Percentiles rank a stretch among this genome's conserved stretches.
These are phyloP conservation scores for Piromyces finnis DNA, from an alignment of 192 early-diverging fungal species.

Conservation along the genomic window DNA sequence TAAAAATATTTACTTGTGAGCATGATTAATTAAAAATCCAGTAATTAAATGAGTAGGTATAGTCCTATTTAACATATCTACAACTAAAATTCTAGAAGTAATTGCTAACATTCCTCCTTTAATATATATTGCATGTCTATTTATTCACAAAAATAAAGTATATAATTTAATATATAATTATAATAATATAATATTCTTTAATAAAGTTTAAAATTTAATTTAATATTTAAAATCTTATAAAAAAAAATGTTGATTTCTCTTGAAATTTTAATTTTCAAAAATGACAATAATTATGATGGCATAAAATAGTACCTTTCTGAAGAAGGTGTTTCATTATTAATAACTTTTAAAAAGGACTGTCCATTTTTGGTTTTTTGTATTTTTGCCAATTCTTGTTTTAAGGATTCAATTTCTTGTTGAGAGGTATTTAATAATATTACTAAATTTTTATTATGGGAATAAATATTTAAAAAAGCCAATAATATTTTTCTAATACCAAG, in stretches of 20 bases:
- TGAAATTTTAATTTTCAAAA: no score
- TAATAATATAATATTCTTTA: conserved; percentile 13
- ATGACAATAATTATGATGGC: no score
- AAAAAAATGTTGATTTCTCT: no score
- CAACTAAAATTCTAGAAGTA: conserved; percentile 73
- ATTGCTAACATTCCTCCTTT: conserved; percentile 67
- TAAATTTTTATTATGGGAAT: conserved; percentile 44
- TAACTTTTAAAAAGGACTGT: conserved; percentile 9
- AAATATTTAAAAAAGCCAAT: conserved; percentile 46
- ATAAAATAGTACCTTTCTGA: conserved; percentile 44
- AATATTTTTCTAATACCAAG: conserved; percentile 57
- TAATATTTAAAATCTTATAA: no score
- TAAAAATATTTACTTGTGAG: conserved; percentile 64
- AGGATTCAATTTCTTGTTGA: conserved; percentile 7
- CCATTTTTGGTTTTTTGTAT: conserved; percentile 23
- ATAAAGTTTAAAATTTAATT: background rate
- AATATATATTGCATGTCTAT: conserved; percentile 31
- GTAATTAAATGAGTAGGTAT: conserved; percentile 58
- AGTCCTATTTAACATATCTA: conserved; percentile 67
- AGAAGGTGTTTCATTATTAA: conserved; percentile 36
- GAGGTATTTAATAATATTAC: conserved; percentile 65
- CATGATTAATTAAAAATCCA: conserved; percentile 73
- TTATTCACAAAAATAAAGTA: background rate
- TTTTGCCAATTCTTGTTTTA: conserved; percentile 8
- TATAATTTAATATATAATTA: background rate